phyloP scores from a whole-genome alignment of 441 rosid genomes.

The Brassica balearica region DNA sequence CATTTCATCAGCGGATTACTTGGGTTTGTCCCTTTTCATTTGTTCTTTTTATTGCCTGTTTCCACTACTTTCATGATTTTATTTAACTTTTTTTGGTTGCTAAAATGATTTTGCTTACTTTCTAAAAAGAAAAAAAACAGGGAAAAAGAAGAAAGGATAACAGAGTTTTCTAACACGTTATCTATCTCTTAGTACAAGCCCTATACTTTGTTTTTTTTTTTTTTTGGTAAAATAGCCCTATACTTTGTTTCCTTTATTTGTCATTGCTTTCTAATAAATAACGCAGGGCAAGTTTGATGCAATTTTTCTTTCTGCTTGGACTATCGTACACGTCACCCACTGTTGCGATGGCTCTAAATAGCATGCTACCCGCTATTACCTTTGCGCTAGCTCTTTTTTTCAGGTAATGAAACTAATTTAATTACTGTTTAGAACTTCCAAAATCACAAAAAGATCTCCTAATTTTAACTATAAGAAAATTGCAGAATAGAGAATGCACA shows the following conservation, averaged over 20 bases:
- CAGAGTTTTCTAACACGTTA: slow-evolving; percentile 26
- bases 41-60: slow-evolving; percentile 1
- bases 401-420: slow-evolving; percentile 36
- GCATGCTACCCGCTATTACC: slow-evolving; percentile 43
- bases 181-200: slow-evolving; percentile 12
- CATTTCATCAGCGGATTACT: slow-evolving; percentile 57
- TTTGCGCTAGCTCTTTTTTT: slow-evolving; percentile 40
- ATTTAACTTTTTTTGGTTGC: slow-evolving; percentile 2
- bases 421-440: neutral
- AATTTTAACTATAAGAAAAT: neutral
- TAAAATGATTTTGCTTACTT: no score
- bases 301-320: slow-evolving; percentile 48
- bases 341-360: slow-evolving; percentile 37
- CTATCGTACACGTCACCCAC: slow-evolving; percentile 46
- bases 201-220: slow-evolving; percentile 18
- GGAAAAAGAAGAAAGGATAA: neutral
- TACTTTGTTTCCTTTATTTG: slow-evolving; percentile 20
- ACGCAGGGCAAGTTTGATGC: slow-evolving; percentile 46
- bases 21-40: slow-evolving; percentile 48
- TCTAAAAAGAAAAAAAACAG: neutral
- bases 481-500: slow-evolving; percentile 44
- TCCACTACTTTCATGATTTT: slow-evolving; percentile 18
- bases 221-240: neutral
- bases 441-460: neutral
- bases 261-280: neutral